These are phyloP conservation scores for Phaffia australis DNA, from an alignment of 768 basidiomycete genomes.

Conservation along the genomic window DNA sequence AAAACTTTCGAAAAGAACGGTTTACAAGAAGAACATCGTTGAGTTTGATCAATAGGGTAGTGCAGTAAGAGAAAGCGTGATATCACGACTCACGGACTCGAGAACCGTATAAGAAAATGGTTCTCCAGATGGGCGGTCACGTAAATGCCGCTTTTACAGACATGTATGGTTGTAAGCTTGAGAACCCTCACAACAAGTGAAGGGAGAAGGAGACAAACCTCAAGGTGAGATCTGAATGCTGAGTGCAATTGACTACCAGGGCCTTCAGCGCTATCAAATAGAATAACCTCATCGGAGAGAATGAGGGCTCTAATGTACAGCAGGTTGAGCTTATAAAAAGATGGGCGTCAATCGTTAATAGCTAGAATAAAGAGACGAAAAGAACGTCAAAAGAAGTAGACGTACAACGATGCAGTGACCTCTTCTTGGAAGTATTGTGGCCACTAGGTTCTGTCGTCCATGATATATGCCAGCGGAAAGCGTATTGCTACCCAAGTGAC, in stretches of 20 bases:
- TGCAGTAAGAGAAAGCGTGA: not conserved
- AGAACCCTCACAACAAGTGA: too few species aligned
- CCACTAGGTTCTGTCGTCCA: conserved; percentile 25
- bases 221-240: conserved; percentile 3
- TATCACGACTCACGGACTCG: conserved; percentile 12
- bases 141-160: not conserved
- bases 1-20: not conserved
- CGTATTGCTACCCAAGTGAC: not conserved
- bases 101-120: conserved; percentile 19
- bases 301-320: conserved; percentile 23
- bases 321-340: conserved; percentile 9
- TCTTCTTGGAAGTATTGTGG: conserved; percentile 16
- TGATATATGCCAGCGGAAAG: conserved; percentile 2
- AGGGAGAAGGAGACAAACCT: conserved; percentile 5
- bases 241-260: conserved; percentile 12
- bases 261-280: conserved; percentile 22
- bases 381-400: not conserved
- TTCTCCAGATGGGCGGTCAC: not conserved
- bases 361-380: not conserved
- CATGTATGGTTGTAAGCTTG: not conserved
- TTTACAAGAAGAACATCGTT: too few species aligned
- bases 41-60: not conserved
- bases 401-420: conserved; percentile 7
- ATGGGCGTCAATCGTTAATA: not conserved
- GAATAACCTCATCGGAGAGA: conserved; percentile 7